Base-by-base conservation (phyloP, 805 yeast species). In the Kazachstania psychrophila region DNA sequence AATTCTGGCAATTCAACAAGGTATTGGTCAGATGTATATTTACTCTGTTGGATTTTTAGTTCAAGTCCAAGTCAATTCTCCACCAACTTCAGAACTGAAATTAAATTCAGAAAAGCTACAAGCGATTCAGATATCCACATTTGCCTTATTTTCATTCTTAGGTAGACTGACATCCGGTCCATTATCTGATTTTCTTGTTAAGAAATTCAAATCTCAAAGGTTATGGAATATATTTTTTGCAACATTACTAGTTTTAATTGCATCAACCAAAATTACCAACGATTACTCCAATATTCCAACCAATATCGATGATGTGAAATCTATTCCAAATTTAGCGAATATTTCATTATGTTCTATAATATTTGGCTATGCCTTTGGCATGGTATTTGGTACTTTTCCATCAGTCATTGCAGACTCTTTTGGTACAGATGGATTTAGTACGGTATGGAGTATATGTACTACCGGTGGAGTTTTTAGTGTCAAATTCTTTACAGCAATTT, bases 21-120 rank as follows among this genome's bases (percentile, higher is more conserved):
- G 84, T 1, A 63, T 76, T 29, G 83, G 87, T 3, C 88, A 80
- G 52, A 71, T 74, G 56, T 82, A 80, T 51, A 80, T 82, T 19
- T 82, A 69, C 49, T 70, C 82, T 2, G 77, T 82, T 24, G 94
- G 94, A 0, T 81, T 76, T 48, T 68, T 82, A n/a, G 81, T 79
- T 8, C 69, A 62, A 34, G 68, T 72, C 0, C 70, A 68, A 43
- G 56, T 61, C 10, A 58, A 49, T 43, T 52, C 64, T 2, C 42
- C 43, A 38, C 60, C 45, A 4, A 3, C 26, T 3, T 45, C 43
- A 5, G 41, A 42, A 2, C 16, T 37, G 2, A 27, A 44, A 6
- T 18, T 49, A 6, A 48, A 57, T 5, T 65, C 72, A 1, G 64
- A 70, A 5, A 63, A 73, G 12, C 59, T 66, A 7, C 89, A 81